A percentile compares a stretch with the other conserved stretches of the same genome.
Evolutionary conservation across 441 rosid species (phyloP).

Genomic region (Lepidium campestre): DNA sequence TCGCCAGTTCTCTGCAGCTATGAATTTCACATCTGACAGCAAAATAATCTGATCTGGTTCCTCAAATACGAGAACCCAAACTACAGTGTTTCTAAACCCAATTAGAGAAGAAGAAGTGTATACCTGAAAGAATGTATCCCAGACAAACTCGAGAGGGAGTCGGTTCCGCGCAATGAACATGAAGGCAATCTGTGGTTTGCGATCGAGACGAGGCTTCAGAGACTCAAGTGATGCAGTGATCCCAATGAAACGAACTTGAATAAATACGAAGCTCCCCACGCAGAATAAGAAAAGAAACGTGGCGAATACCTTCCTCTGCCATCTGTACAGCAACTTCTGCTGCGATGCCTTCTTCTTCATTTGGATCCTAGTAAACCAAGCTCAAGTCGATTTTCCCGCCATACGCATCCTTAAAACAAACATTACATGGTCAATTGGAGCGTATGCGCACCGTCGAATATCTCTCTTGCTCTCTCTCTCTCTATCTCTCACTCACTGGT

Average conservation of each 20-base stretch:
- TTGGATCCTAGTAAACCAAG: background rate
- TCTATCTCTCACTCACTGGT: background rate
- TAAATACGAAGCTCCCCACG: conserved; percentile 47
- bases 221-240: conserved; percentile 37
- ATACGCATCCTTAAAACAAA: background rate
- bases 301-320: conserved; percentile 59
- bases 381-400: conserved; percentile 27
- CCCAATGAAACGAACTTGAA: conserved; percentile 53
- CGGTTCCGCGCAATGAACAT: conserved; percentile 82
- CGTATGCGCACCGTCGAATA: background rate
- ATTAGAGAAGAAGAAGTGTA: background rate
- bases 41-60: background rate
- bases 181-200: conserved; percentile 63
- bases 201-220: conserved; percentile 34
- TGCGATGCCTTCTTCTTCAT: conserved; percentile 66
- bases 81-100: background rate
- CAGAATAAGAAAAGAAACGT: conserved; percentile 44
- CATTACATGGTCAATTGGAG: conserved; percentile 10
- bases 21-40: background rate
- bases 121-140: conserved; percentile 84
- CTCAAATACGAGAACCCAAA: background rate
- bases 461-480: background rate
- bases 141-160: conserved; percentile 73
- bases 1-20: background rate
- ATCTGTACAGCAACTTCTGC: conserved; percentile 43